These are phyloP conservation scores for Lobosporangium transversale DNA, from an alignment of 192 early-diverging fungal species.

Conservation along the genomic window DNA sequence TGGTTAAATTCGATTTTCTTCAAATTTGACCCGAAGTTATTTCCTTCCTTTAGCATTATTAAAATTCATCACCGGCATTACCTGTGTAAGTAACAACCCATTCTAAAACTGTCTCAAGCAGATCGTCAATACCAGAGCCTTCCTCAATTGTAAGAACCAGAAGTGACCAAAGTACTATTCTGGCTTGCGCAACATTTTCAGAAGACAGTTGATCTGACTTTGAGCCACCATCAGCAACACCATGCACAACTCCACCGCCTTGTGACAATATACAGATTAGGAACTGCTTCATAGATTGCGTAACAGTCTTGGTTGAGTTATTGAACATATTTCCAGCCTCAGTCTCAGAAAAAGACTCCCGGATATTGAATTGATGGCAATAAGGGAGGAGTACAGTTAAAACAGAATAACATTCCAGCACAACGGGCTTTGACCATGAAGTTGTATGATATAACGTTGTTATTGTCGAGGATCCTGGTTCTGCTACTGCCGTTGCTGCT, in stretches of 20 bases:
- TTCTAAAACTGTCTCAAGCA: slow-evolving; percentile 18
- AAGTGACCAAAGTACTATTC: slow-evolving; percentile 16
- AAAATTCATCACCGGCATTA: neutral
- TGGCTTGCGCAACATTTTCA: slow-evolving; percentile 13
- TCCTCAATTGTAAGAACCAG: slow-evolving; percentile 17
- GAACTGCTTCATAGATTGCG: slow-evolving; percentile 31
- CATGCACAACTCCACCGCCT: neutral
- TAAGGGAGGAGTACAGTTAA: slow-evolving; percentile 18
- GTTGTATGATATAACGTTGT: neutral
- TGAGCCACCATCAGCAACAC: neutral
- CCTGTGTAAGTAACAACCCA: slow-evolving; percentile 31
- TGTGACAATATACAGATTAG: slow-evolving; percentile 8
- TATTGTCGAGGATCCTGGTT: neutral
- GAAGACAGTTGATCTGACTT: neutral
- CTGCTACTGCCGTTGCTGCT: too few relatives aligned
- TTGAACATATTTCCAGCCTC: slow-evolving; percentile 6
- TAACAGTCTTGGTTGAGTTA: slow-evolving; percentile 2
- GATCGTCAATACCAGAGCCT: neutral
- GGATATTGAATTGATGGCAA: neutral
- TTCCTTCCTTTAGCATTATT: too few relatives aligned
- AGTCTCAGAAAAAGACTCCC: neutral
- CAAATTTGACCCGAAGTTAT: too few relatives aligned
- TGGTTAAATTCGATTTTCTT: too few relatives aligned
- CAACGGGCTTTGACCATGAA: slow-evolving; percentile 3
- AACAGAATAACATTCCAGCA: slow-evolving; percentile 24